These are phyloP conservation scores for Floccularia luteovirens DNA, from an alignment of 768 basidiomycete species.

Conservation along the genomic window DNA sequence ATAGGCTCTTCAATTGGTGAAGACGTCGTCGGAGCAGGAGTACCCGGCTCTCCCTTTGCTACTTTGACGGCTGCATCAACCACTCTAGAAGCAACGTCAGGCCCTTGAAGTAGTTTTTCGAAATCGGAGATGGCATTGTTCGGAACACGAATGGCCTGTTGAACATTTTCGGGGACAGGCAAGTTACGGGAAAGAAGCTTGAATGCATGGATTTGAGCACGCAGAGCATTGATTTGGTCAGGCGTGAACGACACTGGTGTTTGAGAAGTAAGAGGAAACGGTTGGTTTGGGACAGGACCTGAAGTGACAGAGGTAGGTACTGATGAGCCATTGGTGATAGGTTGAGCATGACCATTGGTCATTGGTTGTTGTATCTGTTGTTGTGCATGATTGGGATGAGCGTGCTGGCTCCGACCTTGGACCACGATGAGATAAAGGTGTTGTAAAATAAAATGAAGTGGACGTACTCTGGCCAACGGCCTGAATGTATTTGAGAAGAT, in stretches of 20 bases:
- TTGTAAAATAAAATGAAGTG: constrained; percentile 5
- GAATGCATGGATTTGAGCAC: constrained; percentile 79
- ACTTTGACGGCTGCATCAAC: constrained; percentile 73
- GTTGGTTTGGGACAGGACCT: constrained; percentile 41
- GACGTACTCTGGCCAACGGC: constrained; percentile 30
- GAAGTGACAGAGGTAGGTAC: constrained; percentile 27
- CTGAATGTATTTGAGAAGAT: constrained; percentile 39
- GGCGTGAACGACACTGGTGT: constrained; percentile 75
- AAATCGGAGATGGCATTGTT: constrained; percentile 55
- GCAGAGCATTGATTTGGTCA: constrained; percentile 70
- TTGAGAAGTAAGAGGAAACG: constrained; percentile 46
- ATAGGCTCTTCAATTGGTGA: constrained; percentile 30
- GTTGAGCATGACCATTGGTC: constrained; percentile 42
- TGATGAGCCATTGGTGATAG: constrained; percentile 33
- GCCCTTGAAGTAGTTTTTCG: constrained; percentile 55
- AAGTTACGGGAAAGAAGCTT: constrained; percentile 60
- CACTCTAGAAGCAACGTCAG: constrained; percentile 54
- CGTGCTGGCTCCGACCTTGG: constrained; percentile 3
- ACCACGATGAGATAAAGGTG: constrained; percentile 3
- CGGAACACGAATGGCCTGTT: constrained; percentile 61
- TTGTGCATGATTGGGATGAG: not conserved
- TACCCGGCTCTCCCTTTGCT: constrained; percentile 42
- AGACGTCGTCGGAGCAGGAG: constrained; percentile 16
- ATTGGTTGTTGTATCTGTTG: constrained; percentile 23
- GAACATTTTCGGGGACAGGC: constrained; percentile 62